These are phyloP conservation scores for Lactifluus piperatus DNA, from an alignment of 768 basidiomycete genomes.

Conservation along the genomic window DNA sequence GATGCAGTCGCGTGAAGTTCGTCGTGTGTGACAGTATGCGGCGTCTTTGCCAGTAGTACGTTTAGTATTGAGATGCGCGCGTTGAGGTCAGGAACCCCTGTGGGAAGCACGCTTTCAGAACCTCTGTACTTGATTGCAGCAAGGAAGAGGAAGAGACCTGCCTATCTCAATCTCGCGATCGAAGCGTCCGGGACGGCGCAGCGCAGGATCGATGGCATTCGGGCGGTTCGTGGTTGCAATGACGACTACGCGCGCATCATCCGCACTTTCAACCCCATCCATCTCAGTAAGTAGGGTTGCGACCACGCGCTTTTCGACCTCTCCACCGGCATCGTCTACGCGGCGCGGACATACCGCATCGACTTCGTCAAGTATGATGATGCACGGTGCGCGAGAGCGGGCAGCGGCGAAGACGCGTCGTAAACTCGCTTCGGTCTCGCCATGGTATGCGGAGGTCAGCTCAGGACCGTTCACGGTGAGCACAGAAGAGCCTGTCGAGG, in stretches of 20 bases:
- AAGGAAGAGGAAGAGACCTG: conserved; percentile 25
- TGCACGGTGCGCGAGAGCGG: conserved; percentile 72
- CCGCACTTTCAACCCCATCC: conserved; percentile 70
- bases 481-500: conserved; percentile 79
- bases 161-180: conserved; percentile 96
- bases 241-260: conserved; percentile 67
- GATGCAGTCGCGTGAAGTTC: conserved; percentile 62
- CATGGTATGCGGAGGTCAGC: conserved; percentile 91
- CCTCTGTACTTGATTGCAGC: not conserved
- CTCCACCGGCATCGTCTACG: conserved; percentile 85
- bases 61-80: conserved; percentile 80
- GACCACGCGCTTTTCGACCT: conserved; percentile 94
- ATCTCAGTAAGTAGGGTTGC: conserved; percentile 90
- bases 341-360: conserved; percentile 89
- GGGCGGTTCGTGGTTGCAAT: conserved; percentile 95
- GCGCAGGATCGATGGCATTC: conserved; percentile 90
- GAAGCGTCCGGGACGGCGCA: conserved; percentile 83
- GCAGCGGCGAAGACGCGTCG: conserved; percentile 88
- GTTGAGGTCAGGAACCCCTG: conserved; percentile 82
- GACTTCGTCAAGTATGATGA: conserved; percentile 92
- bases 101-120: not conserved
- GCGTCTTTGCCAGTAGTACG: conserved; percentile 76
- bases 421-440: conserved; percentile 88
- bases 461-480: conserved; percentile 94
- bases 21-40: conserved; percentile 53